Base-by-base conservation (phyloP, 164 flowering plant species). In the Vitis riparia region DNA sequence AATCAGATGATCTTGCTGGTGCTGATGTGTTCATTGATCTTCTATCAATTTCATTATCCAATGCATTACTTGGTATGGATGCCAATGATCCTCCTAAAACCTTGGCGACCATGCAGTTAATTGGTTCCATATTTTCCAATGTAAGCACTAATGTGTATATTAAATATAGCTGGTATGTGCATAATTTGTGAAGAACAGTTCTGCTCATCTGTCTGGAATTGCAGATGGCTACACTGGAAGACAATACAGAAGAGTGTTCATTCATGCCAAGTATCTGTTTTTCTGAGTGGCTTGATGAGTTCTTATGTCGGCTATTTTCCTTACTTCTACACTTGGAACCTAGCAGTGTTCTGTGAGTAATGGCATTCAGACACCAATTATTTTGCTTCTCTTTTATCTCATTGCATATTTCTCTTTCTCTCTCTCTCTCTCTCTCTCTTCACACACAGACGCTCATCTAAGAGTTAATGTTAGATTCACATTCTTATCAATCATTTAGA, bases 51-150 rank as follows among this genome's bases (percentile, higher is more conserved):
- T 88, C 98, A 17, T 82, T 93, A 59, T 90, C 97, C 50, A 96
- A 89, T 86, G 89, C 98, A 62, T 80, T 96, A 72, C 95, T 93
- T 85, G 99, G 99, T 32, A 89, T 96, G 94, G 99, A 96, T 85
- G 98, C 98, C 73, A 96, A 96, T 78, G 99, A 93, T 77, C 98
- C 98, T 69, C 99, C 99, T 8, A 96, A 96, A 84, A 91, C 99
- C 63, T 59, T 90, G 88, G 99, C 98, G 55, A 93, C 98, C 59
- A 89, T 93, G 91, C 97, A 91, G 77, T 83, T 96, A 58, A 88
- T 93, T 85, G 98, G 93, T 64, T 96, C 99, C 70, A 74, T 93
- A 68, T 93, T 96, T 82, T 96, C 98, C 73, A 96, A 87, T 82
- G 99, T 93, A 83, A 84, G 91, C 62, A 58, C 62, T 9, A 51